These are phyloP conservation scores for Xylaria flabelliformis DNA, from an alignment of 495 filamentous ascomycete species.

Conservation along the genomic window DNA sequence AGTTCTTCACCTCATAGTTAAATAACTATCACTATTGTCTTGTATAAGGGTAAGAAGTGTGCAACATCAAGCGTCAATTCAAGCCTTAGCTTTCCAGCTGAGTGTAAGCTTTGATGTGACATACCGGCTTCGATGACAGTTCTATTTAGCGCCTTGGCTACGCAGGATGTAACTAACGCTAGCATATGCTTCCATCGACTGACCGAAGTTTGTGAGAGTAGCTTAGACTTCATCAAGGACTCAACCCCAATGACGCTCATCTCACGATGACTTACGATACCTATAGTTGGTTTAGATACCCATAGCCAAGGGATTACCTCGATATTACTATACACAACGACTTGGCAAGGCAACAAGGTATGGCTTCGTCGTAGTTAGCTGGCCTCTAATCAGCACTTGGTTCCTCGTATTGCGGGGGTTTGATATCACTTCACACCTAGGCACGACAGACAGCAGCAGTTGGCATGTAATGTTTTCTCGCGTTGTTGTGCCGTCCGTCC, in stretches of 20 bases:
- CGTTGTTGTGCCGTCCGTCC: background rate
- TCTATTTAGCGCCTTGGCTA: conserved; percentile 1
- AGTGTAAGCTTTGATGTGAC: background rate
- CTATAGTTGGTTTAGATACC: background rate
- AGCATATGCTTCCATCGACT: background rate
- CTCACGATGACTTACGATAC: conserved; percentile 8
- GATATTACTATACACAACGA: background rate
- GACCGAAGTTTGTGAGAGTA: background rate
- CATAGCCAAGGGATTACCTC: background rate
- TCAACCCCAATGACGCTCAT: background rate
- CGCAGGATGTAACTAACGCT: background rate
- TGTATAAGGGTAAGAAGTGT: background rate
- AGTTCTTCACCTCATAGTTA: background rate
- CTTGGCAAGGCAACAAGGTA: background rate
- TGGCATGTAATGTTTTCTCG: background rate
- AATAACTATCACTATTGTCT: background rate
- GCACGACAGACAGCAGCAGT: background rate
- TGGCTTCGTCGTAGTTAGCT: background rate
- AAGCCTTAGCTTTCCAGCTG: background rate
- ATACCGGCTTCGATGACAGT: conserved; percentile 2
- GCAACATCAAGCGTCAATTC: background rate
- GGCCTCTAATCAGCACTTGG: background rate
- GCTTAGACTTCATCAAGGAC: background rate
- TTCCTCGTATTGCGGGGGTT: background rate
- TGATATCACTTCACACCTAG: background rate